Conservation (phyloP, 768 basidiomycete genomes). For the Termitomyces sp. region DNA sequence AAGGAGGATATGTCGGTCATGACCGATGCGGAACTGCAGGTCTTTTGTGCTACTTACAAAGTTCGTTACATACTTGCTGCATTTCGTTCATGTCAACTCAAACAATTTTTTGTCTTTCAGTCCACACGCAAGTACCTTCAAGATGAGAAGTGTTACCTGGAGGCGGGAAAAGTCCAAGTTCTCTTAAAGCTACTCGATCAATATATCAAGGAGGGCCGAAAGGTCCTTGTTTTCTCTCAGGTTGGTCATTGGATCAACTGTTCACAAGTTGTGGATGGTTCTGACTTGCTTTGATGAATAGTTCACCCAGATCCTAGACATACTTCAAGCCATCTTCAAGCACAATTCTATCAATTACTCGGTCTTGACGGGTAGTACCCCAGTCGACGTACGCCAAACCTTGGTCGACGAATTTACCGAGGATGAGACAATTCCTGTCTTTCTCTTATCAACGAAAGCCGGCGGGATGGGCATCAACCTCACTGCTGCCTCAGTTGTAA, state of each 20-base stretch:
- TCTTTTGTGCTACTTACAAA: conserved; percentile 83
- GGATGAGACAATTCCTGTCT: conserved; percentile 81
- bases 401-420: conserved; percentile 95
- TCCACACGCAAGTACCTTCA: conserved; percentile 73
- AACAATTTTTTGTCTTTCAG: conserved; percentile 25
- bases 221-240: conserved; percentile 93
- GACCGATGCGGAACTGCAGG: conserved; percentile 94
- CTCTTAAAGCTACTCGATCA: conserved; percentile 66
- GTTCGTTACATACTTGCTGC: conserved; percentile 33
- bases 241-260: conserved; percentile 32
- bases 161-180: conserved; percentile 83
- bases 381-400: conserved; percentile 89
- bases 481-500: conserved; percentile 92
- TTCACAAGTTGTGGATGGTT: not conserved
- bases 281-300: conserved; percentile 22
- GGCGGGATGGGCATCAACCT: conserved; percentile 97
- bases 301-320: conserved; percentile 97
- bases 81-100: not conserved
- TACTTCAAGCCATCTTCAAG: conserved; percentile 79
- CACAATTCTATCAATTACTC: conserved; percentile 70
- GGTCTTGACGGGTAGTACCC: conserved; percentile 87
- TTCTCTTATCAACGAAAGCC: conserved; percentile 88
- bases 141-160: conserved; percentile 67
- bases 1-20: conserved; percentile 98
- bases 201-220: conserved; percentile 65